Conservation (phyloP, 1,139 yeast species). For the Suhomyces chickasaworum region DNA sequence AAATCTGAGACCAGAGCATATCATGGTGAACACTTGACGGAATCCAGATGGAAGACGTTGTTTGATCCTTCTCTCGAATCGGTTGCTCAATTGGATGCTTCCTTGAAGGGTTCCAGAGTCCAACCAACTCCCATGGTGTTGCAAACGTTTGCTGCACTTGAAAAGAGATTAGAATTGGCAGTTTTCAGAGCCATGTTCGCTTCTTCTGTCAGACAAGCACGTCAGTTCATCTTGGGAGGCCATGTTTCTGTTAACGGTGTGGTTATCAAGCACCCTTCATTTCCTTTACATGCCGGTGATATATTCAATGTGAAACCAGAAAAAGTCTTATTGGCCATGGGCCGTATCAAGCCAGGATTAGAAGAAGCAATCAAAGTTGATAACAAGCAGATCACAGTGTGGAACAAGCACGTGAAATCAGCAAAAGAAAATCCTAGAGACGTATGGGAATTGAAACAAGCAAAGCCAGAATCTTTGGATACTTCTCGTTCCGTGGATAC, state of each 20-base stretch:
- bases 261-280: constrained; percentile 76
- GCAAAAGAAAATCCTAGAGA: constrained; percentile 61
- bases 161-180: constrained; percentile 87
- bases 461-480: constrained; percentile 45
- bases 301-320: constrained; percentile 84
- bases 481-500: constrained; percentile 19
- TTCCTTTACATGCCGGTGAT: constrained; percentile 80
- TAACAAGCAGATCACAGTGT: constrained; percentile 66
- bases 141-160: constrained; percentile 87
- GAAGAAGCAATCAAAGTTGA: constrained; percentile 68
- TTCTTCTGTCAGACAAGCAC: constrained; percentile 89
- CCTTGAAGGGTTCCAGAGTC: constrained; percentile 60
- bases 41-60: constrained; percentile 71
- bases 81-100: constrained; percentile 82
- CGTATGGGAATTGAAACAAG: constrained; percentile 57
- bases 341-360: constrained; percentile 77
- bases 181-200: constrained; percentile 92
- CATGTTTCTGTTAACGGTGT: constrained; percentile 86
- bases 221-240: constrained; percentile 82
- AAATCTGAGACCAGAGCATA: constrained; percentile 92
- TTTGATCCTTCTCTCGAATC: constrained; percentile 78
- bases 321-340: constrained; percentile 82
- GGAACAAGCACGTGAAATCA: constrained; percentile 69
- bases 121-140: constrained; percentile 74
- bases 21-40: constrained; percentile 93